Base-by-base conservation (phyloP, 768 basidiomycete species). In the Boletus insuetus region DNA sequence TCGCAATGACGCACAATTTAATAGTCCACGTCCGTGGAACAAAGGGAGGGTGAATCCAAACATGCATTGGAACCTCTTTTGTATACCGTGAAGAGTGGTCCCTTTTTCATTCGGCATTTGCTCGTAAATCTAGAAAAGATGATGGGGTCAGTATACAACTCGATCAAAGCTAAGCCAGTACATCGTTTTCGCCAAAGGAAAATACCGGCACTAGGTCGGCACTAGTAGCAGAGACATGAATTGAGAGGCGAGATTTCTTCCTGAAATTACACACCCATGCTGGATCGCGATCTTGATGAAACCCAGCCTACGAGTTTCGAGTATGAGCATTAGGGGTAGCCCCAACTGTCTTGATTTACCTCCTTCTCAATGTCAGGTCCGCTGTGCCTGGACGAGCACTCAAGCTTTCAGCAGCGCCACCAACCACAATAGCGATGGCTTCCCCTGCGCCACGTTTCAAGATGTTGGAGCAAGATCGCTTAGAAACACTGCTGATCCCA, bases 131-230 rank as follows among this genome's bases (percentile, higher is more conserved):
- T 98, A 64, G 7, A 49, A 40, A 3, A 38, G 31, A 49, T 8
- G 44, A 41, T 11, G 40, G 6, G 40, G 5, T 59, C 51, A 62
- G 34, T 39, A 11, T 31, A 6, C 45, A 35, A 13, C 46, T n/a
- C 6, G 13, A 19, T 32, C 52, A 22, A 49, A 46, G 19, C 16
- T 8, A 31, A 39, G 44, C 79, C 83, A 66, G 10, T 58, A 95
- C 95, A 70, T 98, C 97, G 69, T 98, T 98, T 77, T 99, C 97
- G 13, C 97, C 97, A 63, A 99, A 99, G 6, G 93, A 95, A 67
- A 99, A 98, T 4, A 98, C 95, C 0, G 97, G 97, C 0, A 99
- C 97, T 12, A 99, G 78, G 65, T 95, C 93, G 38, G 97, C 97
- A 51, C 94, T 94, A 60, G 14, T 22, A 50, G 14, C 37, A 44